Percentiles rank a stretch among this genome's conserved stretches.
Evolutionary conservation across 768 basidiomycete genomes (phyloP).

Genomic region (Leucogyrophana mollusca): DNA sequence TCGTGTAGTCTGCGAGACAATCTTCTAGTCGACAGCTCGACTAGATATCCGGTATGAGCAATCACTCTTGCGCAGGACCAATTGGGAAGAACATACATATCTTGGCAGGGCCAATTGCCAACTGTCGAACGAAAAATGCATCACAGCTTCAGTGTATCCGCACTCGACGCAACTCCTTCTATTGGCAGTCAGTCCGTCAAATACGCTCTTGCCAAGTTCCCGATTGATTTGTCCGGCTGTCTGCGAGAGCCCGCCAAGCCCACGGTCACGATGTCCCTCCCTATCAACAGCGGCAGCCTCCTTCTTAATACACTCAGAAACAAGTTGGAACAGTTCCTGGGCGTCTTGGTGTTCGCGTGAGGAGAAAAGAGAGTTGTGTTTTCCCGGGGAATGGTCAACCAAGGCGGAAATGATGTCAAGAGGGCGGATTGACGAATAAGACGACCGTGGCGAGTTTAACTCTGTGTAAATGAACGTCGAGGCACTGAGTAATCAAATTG

Average conservation of each 20-base stretch:
- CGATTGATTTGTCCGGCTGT: slow-evolving; percentile 17
- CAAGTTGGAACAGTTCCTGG: slow-evolving; percentile 94
- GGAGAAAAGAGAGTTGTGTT: slow-evolving; percentile 66
- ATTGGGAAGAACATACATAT: slow-evolving; percentile 42
- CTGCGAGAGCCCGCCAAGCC: slow-evolving; percentile 57
- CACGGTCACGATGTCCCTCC: slow-evolving; percentile 69
- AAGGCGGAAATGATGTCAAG: slow-evolving; percentile 70
- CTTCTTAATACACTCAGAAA: slow-evolving; percentile 86
- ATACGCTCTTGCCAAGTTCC: slow-evolving; percentile 66
- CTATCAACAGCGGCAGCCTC: slow-evolving; percentile 74
- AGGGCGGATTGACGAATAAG: slow-evolving; percentile 67
- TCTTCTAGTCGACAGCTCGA: slow-evolving; percentile 71
- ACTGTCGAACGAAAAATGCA: slow-evolving; percentile 87
- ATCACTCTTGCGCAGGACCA: slow-evolving; percentile 4
- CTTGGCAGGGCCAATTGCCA: slow-evolving; percentile 78
- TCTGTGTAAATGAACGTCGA: slow-evolving; percentile 36
- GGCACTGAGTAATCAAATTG: background rate
- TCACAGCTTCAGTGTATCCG: slow-evolving; percentile 92
- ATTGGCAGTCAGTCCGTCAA: slow-evolving; percentile 90
- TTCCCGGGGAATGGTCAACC: slow-evolving; percentile 49
- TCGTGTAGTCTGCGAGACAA: slow-evolving; percentile 86
- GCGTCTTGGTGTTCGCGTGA: slow-evolving; percentile 97
- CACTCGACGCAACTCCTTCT: slow-evolving; percentile 84
- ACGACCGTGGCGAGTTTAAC: slow-evolving; percentile 60
- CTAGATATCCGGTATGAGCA: slow-evolving; percentile 32